Evolutionary conservation across 2,329 filamentous ascomycete species (phyloP), one percentile per base, ranked within the genome.

Genomic region (Nemania sp.): DNA sequence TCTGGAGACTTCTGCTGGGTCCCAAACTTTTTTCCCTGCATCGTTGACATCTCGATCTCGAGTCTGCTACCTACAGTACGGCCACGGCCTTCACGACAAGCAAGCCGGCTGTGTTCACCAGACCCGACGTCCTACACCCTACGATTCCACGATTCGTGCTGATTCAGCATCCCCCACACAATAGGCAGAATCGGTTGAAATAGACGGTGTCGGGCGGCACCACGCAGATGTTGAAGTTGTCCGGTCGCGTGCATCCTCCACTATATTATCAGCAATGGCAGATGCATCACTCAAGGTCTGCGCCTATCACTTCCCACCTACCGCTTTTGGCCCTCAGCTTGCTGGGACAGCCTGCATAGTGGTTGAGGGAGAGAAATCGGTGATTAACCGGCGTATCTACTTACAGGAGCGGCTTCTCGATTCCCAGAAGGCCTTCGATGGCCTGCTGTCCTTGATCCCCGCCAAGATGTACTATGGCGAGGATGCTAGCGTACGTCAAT

Each of bases 381-480:
- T 64, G 60, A 65, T 60, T 57, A 59, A 61, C 61, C 49, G 44
- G n/a, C n/a, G n/a, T n/a, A 36, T 33, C 9, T 30, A 50, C 54
- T 26, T 42, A 59, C 56, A 84, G 81, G 79, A 82, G 66, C 80
- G 80, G 61, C 73, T 84, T 64, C 79, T 79, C 70, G 76, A 76
- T 60, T 78, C 82, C 62, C 75, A 89, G 61, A 83, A 90, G 74
- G 88, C 90, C 61, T 96, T 96, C 67, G 88, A 95, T 73, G 90
- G 90, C 40, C 78, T 96, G 46, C 78, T 96, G 70, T 93, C 90
- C 53, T 78, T 96, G 60, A 96, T 95, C 54, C 91, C 92, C 34
- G 90, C 91, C 57, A 92, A 94, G 73, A 85, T 91, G 65, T 96
- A 96, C 74, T 96, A 95, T 66, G 90, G 87, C 51, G 86, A 92